Evolutionary conservation across 495 filamentous ascomycete species (phyloP), one percentile per base, ranked within the genome.

Genomic region (Lasiosphaeriaceae sp.): DNA sequence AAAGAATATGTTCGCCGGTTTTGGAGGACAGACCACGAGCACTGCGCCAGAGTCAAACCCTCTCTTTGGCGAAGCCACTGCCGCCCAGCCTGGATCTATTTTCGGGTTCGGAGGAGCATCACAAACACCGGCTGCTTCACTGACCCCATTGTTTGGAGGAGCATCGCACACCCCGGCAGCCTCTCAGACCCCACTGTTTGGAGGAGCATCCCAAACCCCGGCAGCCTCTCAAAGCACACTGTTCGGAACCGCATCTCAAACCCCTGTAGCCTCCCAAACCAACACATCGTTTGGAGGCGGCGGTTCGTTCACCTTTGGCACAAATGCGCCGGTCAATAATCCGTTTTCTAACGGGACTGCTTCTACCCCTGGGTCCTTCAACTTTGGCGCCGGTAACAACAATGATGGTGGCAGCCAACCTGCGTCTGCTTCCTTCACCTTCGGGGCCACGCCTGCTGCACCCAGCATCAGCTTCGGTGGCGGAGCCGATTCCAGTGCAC

Each of bases 301-400:
- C 7, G 52, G 56, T 44, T 39, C 66, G 16, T 78, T 78, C 60
- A 74, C 66, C 19, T 79, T 78, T 54, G 62, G 67, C 6, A 62
- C 72, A 11, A 73, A 69, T 0, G 68, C 69, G 0, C 50, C 62
- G 1, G 61, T 77, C 43, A 73, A 73, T 46, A 79, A 79, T 52
- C 74, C 74, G 8, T 77, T 77, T 51, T 51, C 73, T 1, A 63
- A 59, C 24, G 64, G 65, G 26, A 49, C 68, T 4, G 54, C 63
- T 26, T 66, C 74, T 31, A 61, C 65, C 1, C 69, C 71, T 0
- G 58, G 68, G 2, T 72, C 72, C 16, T 73, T 75, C 57, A 70
- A 55, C 50, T 79, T 77, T 53, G 69, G 72, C 34, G 61, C 65
- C n/a, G 50, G 56, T 54, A 56, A 46, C 47, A 56, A 50, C 34